Evolutionary conservation across 306 rosid species (phyloP), one percentile per base, ranked within the genome.

Genomic region (Inga oerstediana): DNA sequence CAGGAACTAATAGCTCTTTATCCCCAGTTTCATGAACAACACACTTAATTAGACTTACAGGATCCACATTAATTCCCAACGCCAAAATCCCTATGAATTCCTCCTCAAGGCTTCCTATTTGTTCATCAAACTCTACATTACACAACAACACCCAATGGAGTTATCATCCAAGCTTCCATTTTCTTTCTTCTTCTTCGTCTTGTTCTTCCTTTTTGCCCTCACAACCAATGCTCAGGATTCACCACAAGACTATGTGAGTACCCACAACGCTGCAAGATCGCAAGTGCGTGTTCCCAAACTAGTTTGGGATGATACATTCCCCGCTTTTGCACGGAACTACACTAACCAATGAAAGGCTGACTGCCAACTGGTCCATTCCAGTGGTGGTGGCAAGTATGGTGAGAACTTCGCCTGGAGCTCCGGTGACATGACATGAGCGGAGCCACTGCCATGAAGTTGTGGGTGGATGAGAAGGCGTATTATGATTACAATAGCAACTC

Each of bases 401-500:
- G 86, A 84, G 81, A 71, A 88, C 82, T 11, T 85, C 1, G 91
- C 91, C 0, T 4, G 4, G 22, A 35, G 91, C 62, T 15, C 17
- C 20, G 85, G 48, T 0, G 71, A 27, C 30, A 27, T 27, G 30
- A 77, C 49, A 5, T 83, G 10, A 43, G 68, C 0, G 85, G 91
- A 13, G 9, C 70, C 0, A 79, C 3, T 11, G 66, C 66, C 5
- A 30, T 59, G 30, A 69, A 64, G 17, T 0, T 90, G 87, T 93
- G 93, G 93, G 87, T 84, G 3, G 37, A 0, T 0, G 91, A 91
- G 86, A 90, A 85, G 67, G 44, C 76, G 0, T 0, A 74, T 39
- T 93, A 88, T 52, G 7, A 84, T 16, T 83, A 91, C 81, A 82
- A 54, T 35, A 73, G 77, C 2, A 93, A 93, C 84, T 10, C 81